Evolutionary conservation across 352 stramenopile species (phyloP), one percentile per base, ranked within the genome.

Genomic region (Elongisporangium prolatum): DNA sequence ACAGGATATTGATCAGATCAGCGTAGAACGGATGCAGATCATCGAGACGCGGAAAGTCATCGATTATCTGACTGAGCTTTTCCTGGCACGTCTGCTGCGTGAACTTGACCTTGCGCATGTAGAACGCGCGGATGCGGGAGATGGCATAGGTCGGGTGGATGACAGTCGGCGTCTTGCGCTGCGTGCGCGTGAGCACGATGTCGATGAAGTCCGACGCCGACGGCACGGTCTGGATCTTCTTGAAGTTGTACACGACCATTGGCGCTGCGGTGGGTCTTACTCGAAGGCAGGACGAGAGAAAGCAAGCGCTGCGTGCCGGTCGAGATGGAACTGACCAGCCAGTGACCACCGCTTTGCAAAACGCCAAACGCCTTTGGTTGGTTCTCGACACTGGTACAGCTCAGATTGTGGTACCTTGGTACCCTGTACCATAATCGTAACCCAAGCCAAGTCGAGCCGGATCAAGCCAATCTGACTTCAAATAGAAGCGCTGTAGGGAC

Each of bases 71-170:
- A 18, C 85, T 95, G 9, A 99, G 88, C 60, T 98, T 97, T 67
- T 99, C 97, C 57, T 97, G 95, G 70, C 98, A 99, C 47, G 95
- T 99, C 81, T 99, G 96, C 82, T 99, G 97, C 61, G 97, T 99
- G 84, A 99, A 99, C 78, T 99, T 99, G 73, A 99, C 97, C 86
- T 99, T 99, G 74, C 97, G 86, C 97, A 99, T 99, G 89, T 94
- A 94, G 61, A 91, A 95, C 49, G 86, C 81, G 56, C 79, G 82
- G 82, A 99, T 99, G 65, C 97, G 87, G 37, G 88, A 97, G 75
- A 99, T 99, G 68, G 80, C 75, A 60, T 96, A 97, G 7, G 97
- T 98, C 21, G 97, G 97, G 77, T 99, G 97, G 72, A 99, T 97
- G 17, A 99, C 97, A 44, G 98, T 99, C 25, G 98, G 97, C 52